Evolutionary conservation across 1,284 basidiomycete species (phyloP).

Genomic region (Ustilago vetiveriae): DNA sequence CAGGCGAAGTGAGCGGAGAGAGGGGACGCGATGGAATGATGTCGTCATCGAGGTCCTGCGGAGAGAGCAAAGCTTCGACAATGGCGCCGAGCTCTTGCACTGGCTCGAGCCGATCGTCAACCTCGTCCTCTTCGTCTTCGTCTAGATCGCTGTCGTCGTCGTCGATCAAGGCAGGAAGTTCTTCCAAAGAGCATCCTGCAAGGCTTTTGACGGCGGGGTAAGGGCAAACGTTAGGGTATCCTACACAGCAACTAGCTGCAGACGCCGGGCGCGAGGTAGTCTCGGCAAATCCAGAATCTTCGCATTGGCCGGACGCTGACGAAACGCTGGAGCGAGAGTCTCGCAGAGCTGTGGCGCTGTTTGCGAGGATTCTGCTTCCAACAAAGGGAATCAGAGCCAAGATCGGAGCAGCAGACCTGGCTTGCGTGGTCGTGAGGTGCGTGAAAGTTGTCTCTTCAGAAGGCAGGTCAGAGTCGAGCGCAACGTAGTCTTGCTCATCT

Average conservation of each 20-base stretch:
- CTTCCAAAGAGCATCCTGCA: conserved; percentile 29
- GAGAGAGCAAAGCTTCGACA: not conserved
- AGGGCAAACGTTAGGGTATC: conserved; percentile 46
- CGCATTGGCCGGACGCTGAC: conserved; percentile 1
- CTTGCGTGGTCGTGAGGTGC: no score
- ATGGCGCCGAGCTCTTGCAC: not conserved
- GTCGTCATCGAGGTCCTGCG: conserved; percentile 6
- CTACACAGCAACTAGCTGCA: conserved; percentile 29
- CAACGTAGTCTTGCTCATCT: conserved; percentile 24
- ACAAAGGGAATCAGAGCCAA: not conserved
- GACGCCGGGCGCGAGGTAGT: conserved; percentile 15
- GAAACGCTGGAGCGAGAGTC: conserved; percentile 17
- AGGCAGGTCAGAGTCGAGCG: conserved; percentile 16
- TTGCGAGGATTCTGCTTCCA: not conserved
- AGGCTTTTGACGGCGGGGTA: conserved; percentile 23
- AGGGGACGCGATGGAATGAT: conserved; percentile 10
- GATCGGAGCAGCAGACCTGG: not conserved
- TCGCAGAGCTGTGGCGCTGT: not conserved
- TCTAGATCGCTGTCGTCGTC: conserved; percentile 45
- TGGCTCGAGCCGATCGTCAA: not conserved
- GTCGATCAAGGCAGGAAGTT: conserved; percentile 45
- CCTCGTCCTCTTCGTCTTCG: conserved; percentile 42
- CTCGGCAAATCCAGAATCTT: conserved; percentile 41
- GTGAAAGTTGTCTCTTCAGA: not conserved
- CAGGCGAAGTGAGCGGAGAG: conserved; percentile 27